Conservation (phyloP, 805 yeast species). For the Zygotorulaspora sp. region DNA sequence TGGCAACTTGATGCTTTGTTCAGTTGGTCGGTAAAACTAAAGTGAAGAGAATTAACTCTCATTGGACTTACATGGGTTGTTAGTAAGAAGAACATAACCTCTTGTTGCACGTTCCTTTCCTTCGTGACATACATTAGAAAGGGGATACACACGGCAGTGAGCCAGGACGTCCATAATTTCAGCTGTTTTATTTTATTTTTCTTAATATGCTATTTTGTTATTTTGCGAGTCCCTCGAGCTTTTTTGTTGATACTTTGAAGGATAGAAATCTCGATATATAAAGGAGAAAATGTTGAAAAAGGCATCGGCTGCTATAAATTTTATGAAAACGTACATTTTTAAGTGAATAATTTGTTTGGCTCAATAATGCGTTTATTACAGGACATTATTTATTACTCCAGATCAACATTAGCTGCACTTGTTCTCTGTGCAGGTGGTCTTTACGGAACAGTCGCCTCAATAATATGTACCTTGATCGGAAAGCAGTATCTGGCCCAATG, state of each 20-base stretch:
- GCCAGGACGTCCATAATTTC: conserved; percentile 30
- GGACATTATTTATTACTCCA: conserved; percentile 49
- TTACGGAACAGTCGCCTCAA: conserved; percentile 75
- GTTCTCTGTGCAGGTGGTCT: conserved; percentile 57
- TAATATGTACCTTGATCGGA: conserved; percentile 60
- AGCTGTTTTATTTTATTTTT: neutral
- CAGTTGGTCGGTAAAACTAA: conserved; percentile 21
- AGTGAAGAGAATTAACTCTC: neutral
- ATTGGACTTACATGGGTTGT: neutral
- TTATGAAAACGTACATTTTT: neutral
- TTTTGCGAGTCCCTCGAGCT: conserved; percentile 1
- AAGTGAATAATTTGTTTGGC: neutral
- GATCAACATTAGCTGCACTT: conserved; percentile 50
- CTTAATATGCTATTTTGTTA: neutral
- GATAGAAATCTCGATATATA: conserved; percentile 1
- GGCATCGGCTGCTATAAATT: too few relatives aligned
- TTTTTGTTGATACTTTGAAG: conserved; percentile 6
- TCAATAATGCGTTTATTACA: conserved; percentile 16
- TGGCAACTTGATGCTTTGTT: conserved; percentile 12
- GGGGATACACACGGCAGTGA: conserved; percentile 30
- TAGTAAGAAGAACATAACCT: conserved; percentile 4
- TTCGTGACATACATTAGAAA: conserved; percentile 21
- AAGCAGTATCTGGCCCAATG: conserved; percentile 81
- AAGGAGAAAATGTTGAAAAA: conserved; percentile 2
- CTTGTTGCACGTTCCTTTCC: too few relatives aligned